Percentiles rank a stretch among this genome's conserved stretches.
These are phyloP conservation scores for Marasmius sp. DNA, from an alignment of 1,284 basidiomycete genomes.

Conservation along the genomic window DNA sequence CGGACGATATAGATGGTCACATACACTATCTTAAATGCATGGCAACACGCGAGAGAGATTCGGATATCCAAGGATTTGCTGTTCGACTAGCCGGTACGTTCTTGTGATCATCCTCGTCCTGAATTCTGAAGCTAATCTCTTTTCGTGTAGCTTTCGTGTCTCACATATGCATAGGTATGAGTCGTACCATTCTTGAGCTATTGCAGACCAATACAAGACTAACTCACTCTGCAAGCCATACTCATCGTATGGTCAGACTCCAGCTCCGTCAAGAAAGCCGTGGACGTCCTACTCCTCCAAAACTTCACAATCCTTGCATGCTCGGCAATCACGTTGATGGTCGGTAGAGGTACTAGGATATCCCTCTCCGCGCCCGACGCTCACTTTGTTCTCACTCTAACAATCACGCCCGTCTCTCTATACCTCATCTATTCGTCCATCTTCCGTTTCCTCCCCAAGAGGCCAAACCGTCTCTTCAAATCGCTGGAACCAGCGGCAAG, in stretches of 20 bases:
- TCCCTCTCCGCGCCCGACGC: slow-evolving; percentile 10
- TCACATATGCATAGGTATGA: neutral
- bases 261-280: neutral
- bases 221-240: neutral
- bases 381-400: slow-evolving; percentile 10
- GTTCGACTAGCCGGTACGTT: slow-evolving; percentile 1
- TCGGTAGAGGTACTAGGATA: neutral
- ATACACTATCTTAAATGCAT: neutral
- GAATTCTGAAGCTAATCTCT: neutral
- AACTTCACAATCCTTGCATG: slow-evolving; percentile 9
- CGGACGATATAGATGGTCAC: no score
- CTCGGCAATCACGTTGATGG: slow-evolving; percentile 7
- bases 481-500: neutral
- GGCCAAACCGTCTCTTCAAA: slow-evolving; percentile 1
- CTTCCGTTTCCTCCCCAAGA: slow-evolving; percentile 1
- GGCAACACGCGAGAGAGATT: neutral
- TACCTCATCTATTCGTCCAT: slow-evolving; percentile 10
- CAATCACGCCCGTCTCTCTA: slow-evolving; percentile 10
- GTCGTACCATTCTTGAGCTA: neutral
- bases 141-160: neutral
- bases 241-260: slow-evolving; percentile 5
- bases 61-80: slow-evolving; percentile 1
- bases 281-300: slow-evolving; percentile 17
- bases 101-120: neutral
- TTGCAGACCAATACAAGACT: neutral